Conservation (phyloP, 768 basidiomycete genomes). For the Lactifluus subvellereus region DNA sequence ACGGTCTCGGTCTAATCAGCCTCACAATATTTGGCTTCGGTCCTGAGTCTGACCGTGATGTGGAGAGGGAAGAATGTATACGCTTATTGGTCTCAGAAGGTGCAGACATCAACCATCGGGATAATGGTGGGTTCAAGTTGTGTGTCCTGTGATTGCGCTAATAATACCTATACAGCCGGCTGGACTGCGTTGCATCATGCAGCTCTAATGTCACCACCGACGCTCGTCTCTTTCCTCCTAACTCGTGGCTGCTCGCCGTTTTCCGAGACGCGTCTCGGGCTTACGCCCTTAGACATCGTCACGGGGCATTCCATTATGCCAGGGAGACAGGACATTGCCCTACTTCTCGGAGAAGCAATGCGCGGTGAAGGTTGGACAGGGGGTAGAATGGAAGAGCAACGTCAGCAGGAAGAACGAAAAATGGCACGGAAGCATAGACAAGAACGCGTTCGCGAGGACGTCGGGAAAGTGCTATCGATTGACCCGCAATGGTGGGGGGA, state of each 20-base stretch:
- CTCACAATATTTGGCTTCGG: constrained; percentile 77
- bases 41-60: constrained; percentile 71
- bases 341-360: constrained; percentile 89
- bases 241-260: constrained; percentile 88
- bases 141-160: neutral
- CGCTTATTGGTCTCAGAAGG: constrained; percentile 74
- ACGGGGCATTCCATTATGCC: constrained; percentile 76
- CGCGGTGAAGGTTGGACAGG: constrained; percentile 77
- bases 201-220: constrained; percentile 81
- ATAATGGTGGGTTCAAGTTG: constrained; percentile 47
- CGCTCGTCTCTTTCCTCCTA: constrained; percentile 86
- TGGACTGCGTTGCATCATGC: constrained; percentile 97
- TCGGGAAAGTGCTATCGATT: constrained; percentile 53
- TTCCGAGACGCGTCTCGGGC: constrained; percentile 64
- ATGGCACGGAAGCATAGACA: constrained; percentile 48
- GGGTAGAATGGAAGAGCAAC: constrained; percentile 65
- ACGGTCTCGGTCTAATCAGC: constrained; percentile 77
- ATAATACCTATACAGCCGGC: constrained; percentile 50
- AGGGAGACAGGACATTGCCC: constrained; percentile 76
- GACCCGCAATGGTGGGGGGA: constrained; percentile 61
- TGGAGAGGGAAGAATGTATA: constrained; percentile 89
- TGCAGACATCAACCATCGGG: constrained; percentile 53
- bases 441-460: constrained; percentile 50
- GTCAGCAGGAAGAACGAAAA: constrained; percentile 53
- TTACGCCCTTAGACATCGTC: constrained; percentile 87